Percentiles rank a stretch among this genome's conserved stretches.
Evolutionary conservation across 768 basidiomycete genomes (phyloP).

Genomic region (Amanita pallidorosea): DNA sequence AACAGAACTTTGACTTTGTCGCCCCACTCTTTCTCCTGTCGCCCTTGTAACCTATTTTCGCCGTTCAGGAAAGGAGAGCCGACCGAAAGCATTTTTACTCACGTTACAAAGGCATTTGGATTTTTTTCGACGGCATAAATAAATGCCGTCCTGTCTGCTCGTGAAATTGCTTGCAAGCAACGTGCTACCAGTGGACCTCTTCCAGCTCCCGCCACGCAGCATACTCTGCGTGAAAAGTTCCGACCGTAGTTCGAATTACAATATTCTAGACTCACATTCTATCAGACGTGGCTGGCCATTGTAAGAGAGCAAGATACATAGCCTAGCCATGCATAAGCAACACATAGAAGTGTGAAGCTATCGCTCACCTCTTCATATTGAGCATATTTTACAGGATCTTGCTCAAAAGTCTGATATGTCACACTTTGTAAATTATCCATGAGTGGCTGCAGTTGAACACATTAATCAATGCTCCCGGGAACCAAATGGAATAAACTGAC

Average conservation of each 20-base stretch:
- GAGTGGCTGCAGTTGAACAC: slow-evolving; percentile 49
- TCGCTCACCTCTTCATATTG: slow-evolving; percentile 81
- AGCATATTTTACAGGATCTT: slow-evolving; percentile 93
- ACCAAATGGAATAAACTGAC: slow-evolving; percentile 24
- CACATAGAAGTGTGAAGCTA: slow-evolving; percentile 1
- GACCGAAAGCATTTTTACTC: slow-evolving; percentile 20
- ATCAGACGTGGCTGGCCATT: slow-evolving; percentile 43
- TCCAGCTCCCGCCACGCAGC: slow-evolving; percentile 93
- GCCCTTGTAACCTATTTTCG: slow-evolving; percentile 62
- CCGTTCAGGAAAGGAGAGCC: slow-evolving; percentile 3
- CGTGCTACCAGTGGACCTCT: slow-evolving; percentile 88
- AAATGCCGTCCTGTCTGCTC: slow-evolving; percentile 47
- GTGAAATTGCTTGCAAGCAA: slow-evolving; percentile 64
- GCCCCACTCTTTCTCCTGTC: slow-evolving; percentile 77
- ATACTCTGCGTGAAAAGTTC: slow-evolving; percentile 36
- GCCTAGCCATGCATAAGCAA: slow-evolving; percentile 36
- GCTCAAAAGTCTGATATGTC: slow-evolving; percentile 96
- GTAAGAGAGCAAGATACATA: slow-evolving; percentile 67
- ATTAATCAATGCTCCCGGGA: slow-evolving; percentile 4
- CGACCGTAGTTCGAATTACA: slow-evolving; percentile 4
- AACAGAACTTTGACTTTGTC: slow-evolving; percentile 71
- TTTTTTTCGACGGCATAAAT: slow-evolving; percentile 96
- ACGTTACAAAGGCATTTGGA: slow-evolving; percentile 93
- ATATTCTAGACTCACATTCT: slow-evolving; percentile 43
- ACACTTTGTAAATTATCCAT: slow-evolving; percentile 96